A percentile compares a stretch with the other conserved stretches of the same genome.
Conservation (phyloP, 495 filamentous ascomycete species). For the Penicillium ucsense region DNA sequence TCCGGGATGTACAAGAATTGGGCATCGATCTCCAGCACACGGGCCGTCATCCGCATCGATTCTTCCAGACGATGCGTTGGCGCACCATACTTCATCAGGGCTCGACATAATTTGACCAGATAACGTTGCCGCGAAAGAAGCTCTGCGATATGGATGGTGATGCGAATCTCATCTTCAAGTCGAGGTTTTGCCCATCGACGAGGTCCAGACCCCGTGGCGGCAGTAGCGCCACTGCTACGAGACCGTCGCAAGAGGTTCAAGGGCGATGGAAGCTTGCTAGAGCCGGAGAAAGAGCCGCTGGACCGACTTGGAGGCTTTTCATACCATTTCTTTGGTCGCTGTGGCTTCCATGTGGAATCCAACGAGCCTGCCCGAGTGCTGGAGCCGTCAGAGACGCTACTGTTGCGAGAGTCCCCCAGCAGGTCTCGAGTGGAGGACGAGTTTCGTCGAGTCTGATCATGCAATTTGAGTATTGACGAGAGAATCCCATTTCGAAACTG, state of each 20-base stretch:
- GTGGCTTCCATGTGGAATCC: slow-evolving; percentile 28
- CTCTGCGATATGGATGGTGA: slow-evolving; percentile 85
- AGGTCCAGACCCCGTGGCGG: slow-evolving; percentile 18
- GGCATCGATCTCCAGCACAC: slow-evolving; percentile 80
- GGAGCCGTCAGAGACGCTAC: slow-evolving; percentile 21
- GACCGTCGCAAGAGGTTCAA: slow-evolving; percentile 37
- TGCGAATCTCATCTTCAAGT: slow-evolving; percentile 61
- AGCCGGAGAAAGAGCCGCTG: slow-evolving; percentile 36
- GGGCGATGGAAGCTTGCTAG: slow-evolving; percentile 32
- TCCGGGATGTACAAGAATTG: slow-evolving; percentile 90
- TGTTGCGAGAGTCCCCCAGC: slow-evolving; percentile 25
- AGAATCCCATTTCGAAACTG: slow-evolving; percentile 71
- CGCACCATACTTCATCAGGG: slow-evolving; percentile 77
- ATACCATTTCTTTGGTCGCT: slow-evolving; percentile 52
- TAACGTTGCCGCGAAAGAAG: slow-evolving; percentile 73
- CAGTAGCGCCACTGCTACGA: slow-evolving; percentile 28
- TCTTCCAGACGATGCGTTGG: slow-evolving; percentile 71
- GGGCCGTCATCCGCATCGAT: slow-evolving; percentile 85
- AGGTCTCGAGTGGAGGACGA: slow-evolving; percentile 9
- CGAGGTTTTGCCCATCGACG: slow-evolving; percentile 39
- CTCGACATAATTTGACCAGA: slow-evolving; percentile 73
- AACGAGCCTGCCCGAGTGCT: slow-evolving; percentile 26
- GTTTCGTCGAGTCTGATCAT: slow-evolving; percentile 31
- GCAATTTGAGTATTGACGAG: slow-evolving; percentile 68
- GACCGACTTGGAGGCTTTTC: slow-evolving; percentile 44